Evolutionary conservation across 805 yeast species (phyloP).

Genomic region (Barnettozyma siamensis): DNA sequence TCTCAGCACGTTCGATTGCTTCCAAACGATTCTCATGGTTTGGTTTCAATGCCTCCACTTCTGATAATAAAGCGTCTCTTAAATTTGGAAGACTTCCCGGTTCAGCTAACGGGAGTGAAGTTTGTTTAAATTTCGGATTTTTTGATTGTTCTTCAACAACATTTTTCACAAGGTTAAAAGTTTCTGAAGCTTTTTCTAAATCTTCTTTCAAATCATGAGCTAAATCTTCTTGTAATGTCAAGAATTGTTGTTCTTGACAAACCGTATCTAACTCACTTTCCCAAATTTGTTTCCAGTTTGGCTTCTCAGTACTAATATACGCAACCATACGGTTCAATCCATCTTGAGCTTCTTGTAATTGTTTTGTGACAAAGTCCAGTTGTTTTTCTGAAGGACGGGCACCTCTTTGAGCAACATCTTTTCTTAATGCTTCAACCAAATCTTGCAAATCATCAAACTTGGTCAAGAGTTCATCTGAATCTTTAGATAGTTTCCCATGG

Average conservation of each 20-base stretch:
- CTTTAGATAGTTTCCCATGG: conserved; percentile 64
- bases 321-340: conserved; percentile 49
- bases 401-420: conserved; percentile 90
- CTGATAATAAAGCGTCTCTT: conserved; percentile 73
- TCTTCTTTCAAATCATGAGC: conserved; percentile 77
- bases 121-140: conserved; percentile 37
- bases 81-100: conserved; percentile 60
- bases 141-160: conserved; percentile 76
- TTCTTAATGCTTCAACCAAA: conserved; percentile 77
- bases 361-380: conserved; percentile 57
- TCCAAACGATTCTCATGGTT: conserved; percentile 80
- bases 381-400: conserved; percentile 76
- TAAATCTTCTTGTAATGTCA: conserved; percentile 84
- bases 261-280: conserved; percentile 84
- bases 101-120: conserved; percentile 42
- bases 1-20: conserved; percentile 86
- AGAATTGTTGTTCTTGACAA: conserved; percentile 90
- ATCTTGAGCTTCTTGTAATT: conserved; percentile 51
- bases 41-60: conserved; percentile 74
- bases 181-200: conserved; percentile 70
- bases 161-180: conserved; percentile 73
- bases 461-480: conserved; percentile 68
- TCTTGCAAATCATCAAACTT: conserved; percentile 91
- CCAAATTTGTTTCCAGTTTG: conserved; percentile 89
- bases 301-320: conserved; percentile 65